Evolutionary conservation across 192 early-diverging fungal genomes (phyloP).

Genomic region (Spizellomyces sp.): DNA sequence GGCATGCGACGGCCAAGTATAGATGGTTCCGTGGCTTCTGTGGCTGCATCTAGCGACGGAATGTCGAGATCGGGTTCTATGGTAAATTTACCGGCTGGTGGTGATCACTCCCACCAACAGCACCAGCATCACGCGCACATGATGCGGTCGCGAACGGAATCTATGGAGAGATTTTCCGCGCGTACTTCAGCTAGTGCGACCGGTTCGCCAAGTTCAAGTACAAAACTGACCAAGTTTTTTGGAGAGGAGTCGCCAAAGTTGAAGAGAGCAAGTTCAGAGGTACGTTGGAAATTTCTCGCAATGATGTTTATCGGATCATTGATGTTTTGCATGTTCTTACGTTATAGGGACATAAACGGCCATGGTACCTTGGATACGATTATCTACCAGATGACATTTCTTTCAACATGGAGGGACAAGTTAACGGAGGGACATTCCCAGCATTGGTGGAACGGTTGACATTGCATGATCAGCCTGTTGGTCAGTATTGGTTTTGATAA

Average conservation of each 20-base stretch:
- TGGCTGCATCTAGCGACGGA: background rate
- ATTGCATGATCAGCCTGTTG: conserved; percentile 73
- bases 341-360: background rate
- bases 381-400: conserved; percentile 72
- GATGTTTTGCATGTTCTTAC: background rate
- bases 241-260: conserved; percentile 38
- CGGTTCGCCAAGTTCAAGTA: background rate
- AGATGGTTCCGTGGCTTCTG: background rate
- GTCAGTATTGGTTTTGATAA: conserved; percentile 22
- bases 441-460: conserved; percentile 90
- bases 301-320: background rate
- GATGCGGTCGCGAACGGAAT: background rate
- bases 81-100: background rate
- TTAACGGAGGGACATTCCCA: conserved; percentile 85
- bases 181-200: background rate
- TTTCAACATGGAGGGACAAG: conserved; percentile 83
- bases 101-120: background rate
- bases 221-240: conserved; percentile 51
- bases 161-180: background rate
- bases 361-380: conserved; percentile 84
- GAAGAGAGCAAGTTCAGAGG: conserved; percentile 14
- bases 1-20: conserved; percentile 13
- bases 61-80: background rate
- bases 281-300: background rate
- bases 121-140: background rate